Evolutionary conservation across 805 yeast genomes (phyloP).

Genomic region (Sugiyamaella chiloensis): DNA sequence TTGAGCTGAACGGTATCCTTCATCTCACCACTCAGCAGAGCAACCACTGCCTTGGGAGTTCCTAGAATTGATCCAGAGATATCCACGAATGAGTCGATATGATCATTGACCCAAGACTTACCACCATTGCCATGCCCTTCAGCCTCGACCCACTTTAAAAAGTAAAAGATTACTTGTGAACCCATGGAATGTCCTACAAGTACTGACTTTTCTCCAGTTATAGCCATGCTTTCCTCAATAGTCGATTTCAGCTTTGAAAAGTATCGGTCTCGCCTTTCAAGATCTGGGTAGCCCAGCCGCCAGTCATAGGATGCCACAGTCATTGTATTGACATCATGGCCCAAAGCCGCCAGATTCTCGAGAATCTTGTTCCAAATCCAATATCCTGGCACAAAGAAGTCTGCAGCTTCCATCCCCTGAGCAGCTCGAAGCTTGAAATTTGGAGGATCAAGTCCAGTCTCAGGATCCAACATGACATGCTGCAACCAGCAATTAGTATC

Average conservation of each 20-base stretch:
- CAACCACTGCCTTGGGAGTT: constrained; percentile 91
- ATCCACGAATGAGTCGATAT: constrained; percentile 78
- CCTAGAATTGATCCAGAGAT: constrained; percentile 90
- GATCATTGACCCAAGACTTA: constrained; percentile 75
- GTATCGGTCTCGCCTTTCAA: constrained; percentile 83
- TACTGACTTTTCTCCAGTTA: constrained; percentile 65
- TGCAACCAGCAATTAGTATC: constrained; percentile 93
- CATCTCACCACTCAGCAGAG: constrained; percentile 96
- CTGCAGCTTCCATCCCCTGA: constrained; percentile 95
- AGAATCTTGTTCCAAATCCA: constrained; percentile 98
- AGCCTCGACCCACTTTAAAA: constrained; percentile 96
- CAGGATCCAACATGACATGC: constrained; percentile 83
- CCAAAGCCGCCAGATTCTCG: constrained; percentile 91
- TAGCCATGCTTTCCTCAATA: constrained; percentile 57
- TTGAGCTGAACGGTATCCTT: constrained; percentile 94
- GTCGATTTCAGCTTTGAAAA: constrained; percentile 71
- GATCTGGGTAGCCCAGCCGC: constrained; percentile 86
- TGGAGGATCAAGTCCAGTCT: constrained; percentile 91
- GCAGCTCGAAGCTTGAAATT: constrained; percentile 80
- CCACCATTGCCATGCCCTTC: constrained; percentile 93
- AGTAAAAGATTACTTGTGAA: constrained; percentile 80
- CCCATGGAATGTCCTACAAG: constrained; percentile 96
- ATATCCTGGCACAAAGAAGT: constrained; percentile 93
- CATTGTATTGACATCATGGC: constrained; percentile 92
- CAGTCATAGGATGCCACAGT: constrained; percentile 91